These are phyloP conservation scores for Boletus reticulatus DNA, from an alignment of 768 basidiomycete genomes.

Conservation along the genomic window DNA sequence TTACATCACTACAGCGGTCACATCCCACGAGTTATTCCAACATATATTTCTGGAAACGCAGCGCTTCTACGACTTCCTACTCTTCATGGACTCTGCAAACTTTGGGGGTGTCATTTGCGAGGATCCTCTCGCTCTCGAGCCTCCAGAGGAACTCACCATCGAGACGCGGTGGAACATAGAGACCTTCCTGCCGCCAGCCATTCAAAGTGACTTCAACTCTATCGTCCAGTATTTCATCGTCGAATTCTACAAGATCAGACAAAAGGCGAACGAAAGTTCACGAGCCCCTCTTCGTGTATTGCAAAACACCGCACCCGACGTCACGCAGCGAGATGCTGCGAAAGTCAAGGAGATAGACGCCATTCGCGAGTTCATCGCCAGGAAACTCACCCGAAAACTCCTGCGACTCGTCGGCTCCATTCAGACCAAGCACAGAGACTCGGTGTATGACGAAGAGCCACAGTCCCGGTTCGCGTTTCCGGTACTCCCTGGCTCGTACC, in stretches of 20 bases:
- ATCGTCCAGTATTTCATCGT: conserved; percentile 81
- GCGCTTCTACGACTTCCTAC: conserved; percentile 88
- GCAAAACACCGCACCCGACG: conserved; percentile 61
- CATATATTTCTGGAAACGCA: conserved; percentile 85
- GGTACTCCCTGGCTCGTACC: conserved; percentile 80
- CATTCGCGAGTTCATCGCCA: conserved; percentile 72
- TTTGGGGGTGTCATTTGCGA: conserved; percentile 87
- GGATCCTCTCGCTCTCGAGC: conserved; percentile 66
- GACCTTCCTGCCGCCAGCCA: conserved; percentile 78
- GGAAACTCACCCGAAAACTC: conserved; percentile 77
- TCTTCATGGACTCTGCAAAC: conserved; percentile 97
- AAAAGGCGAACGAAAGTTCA: conserved; percentile 53
- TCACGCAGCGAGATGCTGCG: conserved; percentile 61
- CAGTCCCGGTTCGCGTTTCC: conserved; percentile 76
- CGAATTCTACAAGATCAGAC: conserved; percentile 75
- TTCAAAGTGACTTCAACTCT: conserved; percentile 73
- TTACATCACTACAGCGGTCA: conserved; percentile 92
- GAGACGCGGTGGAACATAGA: conserved; percentile 94
- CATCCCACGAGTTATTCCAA: conserved; percentile 92
- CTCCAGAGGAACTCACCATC: conserved; percentile 64
- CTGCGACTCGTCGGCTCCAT: conserved; percentile 66
- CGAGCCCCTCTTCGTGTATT: conserved; percentile 74
- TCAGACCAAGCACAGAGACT: conserved; percentile 58
- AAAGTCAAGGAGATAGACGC: conserved; percentile 70
- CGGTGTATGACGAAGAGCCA: conserved; percentile 51